Percentiles rank a stretch among this genome's conserved stretches.
These are phyloP conservation scores for Emergomyces pasteurianus DNA, from an alignment of 2,329 filamentous ascomycete genomes.

Conservation along the genomic window DNA sequence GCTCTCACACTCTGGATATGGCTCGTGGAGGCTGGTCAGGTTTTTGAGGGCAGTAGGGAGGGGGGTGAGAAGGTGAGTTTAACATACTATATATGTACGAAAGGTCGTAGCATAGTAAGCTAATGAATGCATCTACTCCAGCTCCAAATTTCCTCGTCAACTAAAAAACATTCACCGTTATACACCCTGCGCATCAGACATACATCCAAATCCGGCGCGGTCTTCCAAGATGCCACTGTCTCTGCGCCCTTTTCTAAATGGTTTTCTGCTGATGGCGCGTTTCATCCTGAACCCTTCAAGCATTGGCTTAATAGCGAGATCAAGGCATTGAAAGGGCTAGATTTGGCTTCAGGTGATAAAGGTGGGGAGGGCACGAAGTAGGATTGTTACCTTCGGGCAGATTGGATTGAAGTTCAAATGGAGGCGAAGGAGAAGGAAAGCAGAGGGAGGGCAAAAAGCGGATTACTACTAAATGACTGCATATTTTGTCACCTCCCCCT, in stretches of 20 bases:
- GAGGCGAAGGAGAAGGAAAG: not conserved
- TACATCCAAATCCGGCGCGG: slow-evolving; percentile 27
- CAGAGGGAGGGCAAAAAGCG: not conserved
- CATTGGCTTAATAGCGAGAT: slow-evolving; percentile 49
- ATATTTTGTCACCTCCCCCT: not conserved
- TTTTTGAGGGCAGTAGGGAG: slow-evolving; percentile 65
- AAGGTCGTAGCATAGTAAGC: not conserved
- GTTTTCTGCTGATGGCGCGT: slow-evolving; percentile 47
- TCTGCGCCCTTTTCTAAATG: slow-evolving; percentile 48
- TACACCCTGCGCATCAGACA: slow-evolving; percentile 61
- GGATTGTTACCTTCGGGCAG: not conserved
- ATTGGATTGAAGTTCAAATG: not conserved
- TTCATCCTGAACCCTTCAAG: slow-evolving; percentile 50
- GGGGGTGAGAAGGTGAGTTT: slow-evolving; percentile 48
- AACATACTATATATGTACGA: not conserved
- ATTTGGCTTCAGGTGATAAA: slow-evolving; percentile 1
- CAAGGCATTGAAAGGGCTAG: slow-evolving; percentile 42
- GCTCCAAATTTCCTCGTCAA: slow-evolving; percentile 54
- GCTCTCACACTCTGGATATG: slow-evolving; percentile 74
- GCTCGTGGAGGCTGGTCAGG: slow-evolving; percentile 64
- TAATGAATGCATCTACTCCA: not conserved
- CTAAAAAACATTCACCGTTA: slow-evolving; percentile 64
- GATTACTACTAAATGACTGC: not conserved
- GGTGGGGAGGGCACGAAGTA: not conserved
- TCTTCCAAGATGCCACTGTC: slow-evolving; percentile 37